phyloP scores from a whole-genome alignment of 495 filamentous ascomycete species.

The Aspergillus affinis region DNA sequence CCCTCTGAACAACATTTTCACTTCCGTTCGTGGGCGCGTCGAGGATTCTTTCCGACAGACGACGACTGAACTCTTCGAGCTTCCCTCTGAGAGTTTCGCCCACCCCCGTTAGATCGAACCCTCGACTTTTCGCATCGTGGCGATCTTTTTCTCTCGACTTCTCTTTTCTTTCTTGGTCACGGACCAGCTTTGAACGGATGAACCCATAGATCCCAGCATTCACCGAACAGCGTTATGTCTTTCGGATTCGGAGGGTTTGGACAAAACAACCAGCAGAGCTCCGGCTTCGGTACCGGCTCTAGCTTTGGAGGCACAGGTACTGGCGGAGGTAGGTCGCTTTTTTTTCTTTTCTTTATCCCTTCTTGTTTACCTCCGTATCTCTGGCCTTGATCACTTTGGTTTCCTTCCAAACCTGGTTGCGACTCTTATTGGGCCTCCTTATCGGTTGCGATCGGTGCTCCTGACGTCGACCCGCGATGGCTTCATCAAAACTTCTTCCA shows the following conservation, averaged over 20 bases:
- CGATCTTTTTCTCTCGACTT: not conserved
- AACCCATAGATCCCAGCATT: conserved; percentile 28
- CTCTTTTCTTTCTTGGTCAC: not conserved
- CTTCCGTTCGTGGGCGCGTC: conserved; percentile 14
- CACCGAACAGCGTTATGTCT: conserved; percentile 43
- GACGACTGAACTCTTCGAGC: not conserved
- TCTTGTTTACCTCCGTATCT: conserved; percentile 11
- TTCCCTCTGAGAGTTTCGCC: conserved; percentile 7
- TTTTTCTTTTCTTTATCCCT: conserved; percentile 15
- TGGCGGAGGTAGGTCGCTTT: conserved; percentile 46
- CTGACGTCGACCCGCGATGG: conserved; percentile 39
- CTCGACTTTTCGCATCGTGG: not conserved
- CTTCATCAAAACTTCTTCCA: conserved; percentile 10
- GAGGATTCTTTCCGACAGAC: conserved; percentile 8
- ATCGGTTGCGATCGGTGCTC: conserved; percentile 34
- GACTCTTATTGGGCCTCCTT: conserved; percentile 10
- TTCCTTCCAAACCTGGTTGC: conserved; percentile 19
- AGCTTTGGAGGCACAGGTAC: conserved; percentile 40
- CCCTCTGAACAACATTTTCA: conserved; percentile 18
- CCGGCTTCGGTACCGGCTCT: conserved; percentile 47
- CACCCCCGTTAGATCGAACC: not conserved
- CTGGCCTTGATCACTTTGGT: conserved; percentile 19
- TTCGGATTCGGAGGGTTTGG: conserved; percentile 59
- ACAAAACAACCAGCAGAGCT: conserved; percentile 56
- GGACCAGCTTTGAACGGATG: conserved; percentile 32